Evolutionary conservation across 768 basidiomycete species (phyloP).

Genomic region (Trametes cingulata): DNA sequence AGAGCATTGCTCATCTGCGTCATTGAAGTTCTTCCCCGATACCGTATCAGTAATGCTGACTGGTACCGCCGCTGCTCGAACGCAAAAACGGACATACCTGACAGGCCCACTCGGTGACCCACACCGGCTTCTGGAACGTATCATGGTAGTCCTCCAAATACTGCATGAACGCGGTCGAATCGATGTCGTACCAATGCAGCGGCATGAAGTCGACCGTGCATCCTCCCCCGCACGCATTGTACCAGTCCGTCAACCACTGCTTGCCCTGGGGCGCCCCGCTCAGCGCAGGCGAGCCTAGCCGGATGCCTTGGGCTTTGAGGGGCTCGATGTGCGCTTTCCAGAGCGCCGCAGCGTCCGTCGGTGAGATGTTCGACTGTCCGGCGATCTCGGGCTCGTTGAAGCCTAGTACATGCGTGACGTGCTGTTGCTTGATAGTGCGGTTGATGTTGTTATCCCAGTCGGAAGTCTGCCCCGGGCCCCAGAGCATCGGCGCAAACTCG

Average conservation of each 20-base stretch:
- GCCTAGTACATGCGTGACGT: constrained; percentile 46
- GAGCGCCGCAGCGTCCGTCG: constrained; percentile 47
- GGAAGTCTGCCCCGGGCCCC: constrained; percentile 44
- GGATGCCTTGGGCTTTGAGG: constrained; percentile 43
- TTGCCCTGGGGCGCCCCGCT: constrained; percentile 54
- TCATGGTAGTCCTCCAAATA: constrained; percentile 52
- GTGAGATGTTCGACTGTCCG: constrained; percentile 52
- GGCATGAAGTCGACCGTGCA: constrained; percentile 62
- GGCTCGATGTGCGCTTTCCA: constrained; percentile 58
- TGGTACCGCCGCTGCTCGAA: too few relatives aligned
- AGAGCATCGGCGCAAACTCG: constrained; percentile 60
- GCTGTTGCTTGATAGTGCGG: constrained; percentile 37
- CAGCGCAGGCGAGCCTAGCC: constrained; percentile 55
- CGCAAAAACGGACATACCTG: constrained; percentile 31
- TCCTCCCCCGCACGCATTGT: constrained; percentile 46
- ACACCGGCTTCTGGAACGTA: constrained; percentile 53
- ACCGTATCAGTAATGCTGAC: not conserved
- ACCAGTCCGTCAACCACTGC: constrained; percentile 55
- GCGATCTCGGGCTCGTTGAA: constrained; percentile 54
- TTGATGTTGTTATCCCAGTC: constrained; percentile 45
- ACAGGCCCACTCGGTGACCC: constrained; percentile 65
- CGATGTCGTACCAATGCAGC: constrained; percentile 59
- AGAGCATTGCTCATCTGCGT: constrained; percentile 45
- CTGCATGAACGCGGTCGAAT: constrained; percentile 51
- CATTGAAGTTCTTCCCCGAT: constrained; percentile 39